A percentile compares a stretch with the other conserved stretches of the same genome.
These are phyloP conservation scores for Trichoderma afroharzianum DNA, from an alignment of 2,329 filamentous ascomycete genomes.

Conservation along the genomic window DNA sequence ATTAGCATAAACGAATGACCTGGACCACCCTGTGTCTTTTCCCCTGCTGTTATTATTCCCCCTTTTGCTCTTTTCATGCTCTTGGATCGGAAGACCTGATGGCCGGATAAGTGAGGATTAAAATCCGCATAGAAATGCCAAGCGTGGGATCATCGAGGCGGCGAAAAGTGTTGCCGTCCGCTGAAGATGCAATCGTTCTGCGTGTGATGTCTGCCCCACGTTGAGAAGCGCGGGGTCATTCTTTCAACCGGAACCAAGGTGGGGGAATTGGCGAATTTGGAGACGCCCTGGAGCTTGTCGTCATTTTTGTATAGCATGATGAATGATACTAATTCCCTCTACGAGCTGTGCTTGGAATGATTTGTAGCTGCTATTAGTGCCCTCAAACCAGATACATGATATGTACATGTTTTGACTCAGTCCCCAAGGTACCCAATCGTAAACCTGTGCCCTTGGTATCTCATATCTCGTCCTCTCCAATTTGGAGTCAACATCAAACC, in stretches of 20 bases:
- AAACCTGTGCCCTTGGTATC: neutral
- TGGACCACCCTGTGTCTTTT: neutral
- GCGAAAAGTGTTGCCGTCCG: neutral
- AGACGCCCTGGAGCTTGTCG: neutral
- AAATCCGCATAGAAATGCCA: neutral
- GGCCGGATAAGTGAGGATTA: neutral
- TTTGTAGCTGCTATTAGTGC: neutral
- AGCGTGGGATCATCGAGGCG: neutral
- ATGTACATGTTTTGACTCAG: neutral
- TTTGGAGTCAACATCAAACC: neutral
- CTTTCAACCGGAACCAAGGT: neutral
- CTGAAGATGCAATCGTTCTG: neutral
- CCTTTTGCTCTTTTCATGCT: neutral
- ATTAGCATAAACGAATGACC: neutral
- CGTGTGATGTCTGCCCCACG: neutral
- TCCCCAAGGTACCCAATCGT: neutral
- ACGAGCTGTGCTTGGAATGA: neutral
- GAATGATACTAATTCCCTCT: neutral
- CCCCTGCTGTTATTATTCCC: neutral
- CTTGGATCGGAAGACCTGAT: neutral
- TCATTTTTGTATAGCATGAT: neutral
- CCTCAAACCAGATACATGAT: neutral
- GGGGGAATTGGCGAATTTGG: neutral
- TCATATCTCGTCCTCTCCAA: neutral
- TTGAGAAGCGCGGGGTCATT: constrained; percentile 5